Evolutionary conservation across 2,329 filamentous ascomycete species (phyloP).

Genomic region (Fusarium kyushuense): DNA sequence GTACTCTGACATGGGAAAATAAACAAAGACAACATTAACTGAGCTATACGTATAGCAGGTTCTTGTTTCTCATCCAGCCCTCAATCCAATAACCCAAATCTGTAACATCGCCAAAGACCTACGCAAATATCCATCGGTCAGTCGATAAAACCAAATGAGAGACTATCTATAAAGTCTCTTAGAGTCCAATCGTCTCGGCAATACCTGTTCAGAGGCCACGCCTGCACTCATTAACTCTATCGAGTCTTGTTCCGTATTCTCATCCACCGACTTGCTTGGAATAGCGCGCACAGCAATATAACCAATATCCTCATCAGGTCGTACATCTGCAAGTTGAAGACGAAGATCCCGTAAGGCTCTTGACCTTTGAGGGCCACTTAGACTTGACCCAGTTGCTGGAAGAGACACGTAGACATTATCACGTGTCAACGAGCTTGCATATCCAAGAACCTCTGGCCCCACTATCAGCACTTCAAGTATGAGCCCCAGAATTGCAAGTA

Average conservation of each 20-base stretch:
- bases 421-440: not conserved
- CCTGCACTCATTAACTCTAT: not conserved
- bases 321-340: not conserved
- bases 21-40: no score
- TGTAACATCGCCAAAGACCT: no score
- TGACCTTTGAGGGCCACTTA: not conserved
- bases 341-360: not conserved
- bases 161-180: not conserved
- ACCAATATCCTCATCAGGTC: not conserved
- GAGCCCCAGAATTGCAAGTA: not conserved
- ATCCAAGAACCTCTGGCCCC: conserved; percentile 2
- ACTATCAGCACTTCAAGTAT: not conserved
- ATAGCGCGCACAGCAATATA: not conserved
- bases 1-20: no score
- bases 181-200: fast-evolving
- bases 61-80: no score
- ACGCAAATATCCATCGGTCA: no score
- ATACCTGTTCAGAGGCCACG: not conserved
- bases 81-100: no score
- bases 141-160: no score
- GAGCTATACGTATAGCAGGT: no score
- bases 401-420: not conserved
- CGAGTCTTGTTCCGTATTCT: not conserved
- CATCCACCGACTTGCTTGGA: not conserved
- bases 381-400: not conserved